These are phyloP conservation scores for Albugo candida DNA, from an alignment of 352 stramenopile genomes.

Conservation along the genomic window DNA sequence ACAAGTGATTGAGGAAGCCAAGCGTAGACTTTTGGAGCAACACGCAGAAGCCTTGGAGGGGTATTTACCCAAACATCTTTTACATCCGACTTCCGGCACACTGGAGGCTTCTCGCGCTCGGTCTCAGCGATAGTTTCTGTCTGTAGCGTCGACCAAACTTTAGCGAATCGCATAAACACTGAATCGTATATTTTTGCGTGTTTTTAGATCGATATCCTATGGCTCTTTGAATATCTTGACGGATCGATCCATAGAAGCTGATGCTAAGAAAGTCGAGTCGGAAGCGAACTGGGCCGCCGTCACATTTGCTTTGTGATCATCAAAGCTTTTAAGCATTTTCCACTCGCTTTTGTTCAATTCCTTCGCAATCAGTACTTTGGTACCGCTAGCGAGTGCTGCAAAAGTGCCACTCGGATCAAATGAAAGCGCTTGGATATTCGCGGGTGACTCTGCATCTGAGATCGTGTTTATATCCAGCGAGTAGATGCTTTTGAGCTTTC, in stretches of 20 bases:
- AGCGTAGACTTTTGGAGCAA: constrained; percentile 61
- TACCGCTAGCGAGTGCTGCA: constrained; percentile 25
- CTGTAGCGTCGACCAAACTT: too few species aligned
- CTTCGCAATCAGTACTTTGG: constrained; percentile 29
- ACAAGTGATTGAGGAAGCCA: constrained; percentile 71
- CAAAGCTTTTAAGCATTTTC: constrained; percentile 34
- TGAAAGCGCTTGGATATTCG: constrained; percentile 26
- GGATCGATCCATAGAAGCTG: constrained; percentile 52
- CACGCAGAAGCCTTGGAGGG: constrained; percentile 66
- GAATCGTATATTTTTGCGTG: too few species aligned
- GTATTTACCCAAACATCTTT: constrained; percentile 27
- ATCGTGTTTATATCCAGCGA: constrained; percentile 25
- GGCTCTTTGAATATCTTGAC: constrained; percentile 53
- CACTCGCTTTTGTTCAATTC: constrained; percentile 44
- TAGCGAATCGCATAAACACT: too few species aligned
- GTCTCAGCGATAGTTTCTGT: too few species aligned
- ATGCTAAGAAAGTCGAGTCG: constrained; percentile 40
- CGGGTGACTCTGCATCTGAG: constrained; percentile 13
- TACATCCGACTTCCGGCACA: not conserved
- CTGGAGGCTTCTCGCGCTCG: too few species aligned
- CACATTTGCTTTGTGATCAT: constrained; percentile 44
- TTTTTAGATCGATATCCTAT: not conserved
- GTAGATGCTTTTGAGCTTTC: constrained; percentile 70
- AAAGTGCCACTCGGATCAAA: constrained; percentile 43
- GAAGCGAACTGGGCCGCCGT: constrained; percentile 35